A percentile compares a stretch with the other conserved stretches of the same genome.
Conservation (phyloP, 148 eudicot genomes). For the Selenicereus undatus region DNA sequence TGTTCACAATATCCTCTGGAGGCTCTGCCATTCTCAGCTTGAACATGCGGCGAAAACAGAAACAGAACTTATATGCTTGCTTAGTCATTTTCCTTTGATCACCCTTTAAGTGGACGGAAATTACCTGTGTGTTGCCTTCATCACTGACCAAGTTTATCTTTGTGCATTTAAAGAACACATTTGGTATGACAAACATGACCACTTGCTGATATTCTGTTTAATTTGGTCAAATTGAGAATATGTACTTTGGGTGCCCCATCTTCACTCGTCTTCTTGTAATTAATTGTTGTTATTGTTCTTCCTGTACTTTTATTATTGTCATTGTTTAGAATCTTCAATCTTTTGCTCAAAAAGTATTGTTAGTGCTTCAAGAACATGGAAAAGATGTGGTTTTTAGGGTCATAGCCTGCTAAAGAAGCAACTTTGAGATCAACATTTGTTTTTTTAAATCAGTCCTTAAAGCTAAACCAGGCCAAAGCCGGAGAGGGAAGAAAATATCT, state of each 20-base stretch:
- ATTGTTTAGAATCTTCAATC: background rate
- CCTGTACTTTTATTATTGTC: background rate
- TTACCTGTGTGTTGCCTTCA: background rate
- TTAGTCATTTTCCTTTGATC: conserved; percentile 21
- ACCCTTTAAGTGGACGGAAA: background rate
- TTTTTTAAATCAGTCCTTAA: background rate
- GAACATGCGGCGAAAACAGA: conserved; percentile 44
- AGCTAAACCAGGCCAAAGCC: background rate
- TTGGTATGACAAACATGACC: background rate
- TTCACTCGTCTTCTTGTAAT: background rate
- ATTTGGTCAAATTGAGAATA: conserved; percentile 21
- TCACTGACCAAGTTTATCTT: background rate
- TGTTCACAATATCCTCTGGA: conserved; percentile 38
- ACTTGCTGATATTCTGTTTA: conserved; percentile 20
- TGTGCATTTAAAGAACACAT: background rate
- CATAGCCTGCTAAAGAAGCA: background rate
- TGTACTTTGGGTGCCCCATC: conserved; percentile 14
- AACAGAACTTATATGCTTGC: conserved; percentile 44
- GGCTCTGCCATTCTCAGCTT: conserved; percentile 39
- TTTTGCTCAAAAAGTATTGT: background rate
- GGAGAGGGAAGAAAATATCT: background rate
- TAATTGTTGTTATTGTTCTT: background rate
- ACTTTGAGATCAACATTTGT: background rate
- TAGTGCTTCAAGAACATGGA: background rate
- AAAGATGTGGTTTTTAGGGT: background rate